phyloP scores from a whole-genome alignment of 768 basidiomycete species.

The Austroboletus festivus region DNA sequence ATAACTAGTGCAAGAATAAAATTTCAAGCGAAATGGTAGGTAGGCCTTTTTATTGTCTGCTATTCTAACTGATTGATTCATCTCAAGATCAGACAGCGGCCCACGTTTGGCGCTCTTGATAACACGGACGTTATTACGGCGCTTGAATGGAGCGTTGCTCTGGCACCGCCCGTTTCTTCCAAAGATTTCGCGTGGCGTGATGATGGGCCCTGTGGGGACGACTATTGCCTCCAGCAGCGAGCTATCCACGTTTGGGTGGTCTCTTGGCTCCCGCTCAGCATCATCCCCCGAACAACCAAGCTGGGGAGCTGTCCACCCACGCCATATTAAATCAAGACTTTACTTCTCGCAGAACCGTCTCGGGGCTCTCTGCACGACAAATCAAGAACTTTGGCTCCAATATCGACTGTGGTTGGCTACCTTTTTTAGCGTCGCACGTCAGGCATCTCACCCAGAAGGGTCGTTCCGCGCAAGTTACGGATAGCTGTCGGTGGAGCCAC shows the following conservation, averaged over 20 bases:
- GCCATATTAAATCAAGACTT: not conserved
- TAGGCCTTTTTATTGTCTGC: too few species aligned
- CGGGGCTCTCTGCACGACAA: not conserved
- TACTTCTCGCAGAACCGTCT: not conserved
- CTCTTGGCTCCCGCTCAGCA: not conserved
- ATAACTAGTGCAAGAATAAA: too few species aligned
- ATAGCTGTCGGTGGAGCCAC: too few species aligned
- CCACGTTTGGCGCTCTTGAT: too few species aligned
- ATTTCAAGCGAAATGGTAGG: too few species aligned
- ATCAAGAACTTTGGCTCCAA: not conserved
- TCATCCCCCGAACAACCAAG: not conserved
- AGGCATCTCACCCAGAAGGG: too few species aligned
- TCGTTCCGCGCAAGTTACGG: too few species aligned
- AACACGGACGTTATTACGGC: too few species aligned
- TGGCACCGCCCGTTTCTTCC: not conserved
- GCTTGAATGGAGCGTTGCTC: not conserved
- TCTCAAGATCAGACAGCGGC: too few species aligned
- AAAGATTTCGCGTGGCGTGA: not conserved
- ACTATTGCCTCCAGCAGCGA: not conserved
- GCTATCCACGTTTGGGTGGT: slow-evolving; percentile 9
- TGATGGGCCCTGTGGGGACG: not conserved
- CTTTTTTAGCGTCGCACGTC: not conserved
- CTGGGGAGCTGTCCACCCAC: not conserved
- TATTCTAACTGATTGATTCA: too few species aligned
- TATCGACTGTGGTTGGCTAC: slow-evolving; percentile 7